Base-by-base conservation (phyloP, 768 basidiomycete species). In the Lactarius sanguifluus region DNA sequence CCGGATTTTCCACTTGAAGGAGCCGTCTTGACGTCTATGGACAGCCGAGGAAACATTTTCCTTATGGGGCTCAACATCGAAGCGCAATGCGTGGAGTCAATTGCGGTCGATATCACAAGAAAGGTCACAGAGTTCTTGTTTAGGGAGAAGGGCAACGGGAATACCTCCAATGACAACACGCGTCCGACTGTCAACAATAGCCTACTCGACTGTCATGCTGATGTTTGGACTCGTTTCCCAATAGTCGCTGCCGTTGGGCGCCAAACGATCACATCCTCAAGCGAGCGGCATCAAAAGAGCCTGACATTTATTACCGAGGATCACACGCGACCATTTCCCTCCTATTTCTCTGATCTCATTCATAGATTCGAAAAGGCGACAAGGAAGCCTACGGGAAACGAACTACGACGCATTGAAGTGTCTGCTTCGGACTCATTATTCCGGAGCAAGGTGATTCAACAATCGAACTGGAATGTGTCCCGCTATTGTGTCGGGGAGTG, bases 81-180 rank as follows among this genome's bases (percentile, higher is more conserved):
- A 2, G 36, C 71, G 4, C 75, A 71, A 1, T 61, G 66, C 20
- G 81, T 79, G 61, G 70, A 69, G 23, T 87, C 86, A 0, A 41
- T 81, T 16, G 79, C 76, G 0, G 69, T 87, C 57, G 77, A 82
- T 38, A 85, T 87, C 68, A 84, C 83, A 5, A 81, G 80, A 61
- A 84, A 82, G 65, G 74, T 79, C 5, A 86, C 86, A 1, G 83
- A 86, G 61, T 86, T 84, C 65, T 79, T 77, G 61, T 86, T 87
- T 76, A 78, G 78, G 64, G 79, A 81, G 65, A 81, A 77, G 45
- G 81, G 78, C 1, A n/a, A n/a, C n/a, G n/a, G n/a, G n/a, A n/a
- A n/a, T n/a, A n/a, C n/a, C n/a, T n/a, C n/a, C n/a, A n/a, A n/a
- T n/a, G n/a, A n/a, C n/a, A n/a, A n/a, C n/a, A n/a, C n/a, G n/a